Percentiles rank a stretch among this genome's conserved stretches.
Conservation (phyloP, 2,329 filamentous ascomycete genomes). For the Aspergillus proliferans region DNA sequence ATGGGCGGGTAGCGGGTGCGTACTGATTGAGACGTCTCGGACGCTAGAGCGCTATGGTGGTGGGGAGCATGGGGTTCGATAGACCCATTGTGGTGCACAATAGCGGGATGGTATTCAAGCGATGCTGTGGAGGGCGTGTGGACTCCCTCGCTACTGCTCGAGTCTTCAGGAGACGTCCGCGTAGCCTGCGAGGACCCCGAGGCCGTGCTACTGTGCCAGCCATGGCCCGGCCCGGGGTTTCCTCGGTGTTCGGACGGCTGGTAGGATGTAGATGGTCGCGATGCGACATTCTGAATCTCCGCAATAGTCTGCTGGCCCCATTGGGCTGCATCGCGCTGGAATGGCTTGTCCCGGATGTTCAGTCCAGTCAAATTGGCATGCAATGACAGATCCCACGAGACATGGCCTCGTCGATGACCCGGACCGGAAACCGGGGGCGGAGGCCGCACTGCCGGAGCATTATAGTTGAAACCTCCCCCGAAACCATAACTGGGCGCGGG, state of each 20-base stretch:
- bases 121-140: constrained; percentile 43
- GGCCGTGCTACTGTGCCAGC: constrained; percentile 23
- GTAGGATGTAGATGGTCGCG: constrained; percentile 29
- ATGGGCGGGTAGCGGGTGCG: constrained; percentile 22
- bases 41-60: constrained; percentile 29
- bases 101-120: constrained; percentile 44
- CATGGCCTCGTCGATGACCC: constrained; percentile 40
- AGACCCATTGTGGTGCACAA: constrained; percentile 43
- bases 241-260: constrained; percentile 26
- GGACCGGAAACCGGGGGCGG: constrained; percentile 38
- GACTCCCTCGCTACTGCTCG: constrained; percentile 44
- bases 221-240: constrained; percentile 19
- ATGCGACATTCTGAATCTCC: constrained; percentile 34
- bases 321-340: constrained; percentile 30
- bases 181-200: constrained; percentile 26
- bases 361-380: constrained; percentile 40
- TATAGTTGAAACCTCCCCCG: constrained; percentile 30
- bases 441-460: constrained; percentile 29
- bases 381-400: constrained; percentile 45
- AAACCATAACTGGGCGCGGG: constrained; percentile 25
- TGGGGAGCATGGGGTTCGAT: constrained; percentile 30
- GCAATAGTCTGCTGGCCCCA: constrained; percentile 42
- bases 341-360: constrained; percentile 33
- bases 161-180: constrained; percentile 43
- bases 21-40: constrained; percentile 37